phyloP scores from a whole-genome alignment of 176 grass and related monocot species.

The Avena insularis region DNA sequence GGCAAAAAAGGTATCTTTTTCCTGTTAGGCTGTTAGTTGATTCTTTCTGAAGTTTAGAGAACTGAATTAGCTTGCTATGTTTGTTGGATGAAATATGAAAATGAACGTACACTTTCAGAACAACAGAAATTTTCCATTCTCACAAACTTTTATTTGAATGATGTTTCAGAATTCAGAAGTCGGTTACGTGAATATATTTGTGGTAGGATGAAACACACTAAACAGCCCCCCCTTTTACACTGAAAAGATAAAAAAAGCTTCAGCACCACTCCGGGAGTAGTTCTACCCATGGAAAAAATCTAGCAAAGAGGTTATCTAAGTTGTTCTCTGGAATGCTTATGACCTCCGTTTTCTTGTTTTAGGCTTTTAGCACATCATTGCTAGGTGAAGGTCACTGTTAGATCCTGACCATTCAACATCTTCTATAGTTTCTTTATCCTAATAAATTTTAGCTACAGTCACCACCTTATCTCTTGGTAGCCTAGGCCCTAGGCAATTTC shows the following conservation, averaged over 20 bases:
- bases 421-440: neutral
- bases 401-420: slow-evolving; percentile 9
- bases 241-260: neutral
- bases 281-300: neutral
- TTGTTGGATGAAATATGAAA: neutral
- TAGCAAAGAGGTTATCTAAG: neutral
- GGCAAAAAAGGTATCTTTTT: slow-evolving; percentile 78
- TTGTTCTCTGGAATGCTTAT: slow-evolving; percentile 8
- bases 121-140: neutral
- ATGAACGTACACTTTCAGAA: neutral
- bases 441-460: neutral
- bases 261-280: neutral
- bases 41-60: slow-evolving; percentile 26
- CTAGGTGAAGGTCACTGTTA: neutral
- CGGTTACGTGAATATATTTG: neutral
- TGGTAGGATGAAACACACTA: neutral
- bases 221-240: neutral
- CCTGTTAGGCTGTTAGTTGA: neutral
- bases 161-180: neutral
- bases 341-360: slow-evolving; percentile 9
- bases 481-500: neutral
- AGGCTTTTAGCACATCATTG: neutral
- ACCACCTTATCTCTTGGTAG: slow-evolving; percentile 24
- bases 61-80: neutral
- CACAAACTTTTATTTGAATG: neutral